Conservation (phyloP, 345 rosid genomes). For the Clausena lansium region DNA sequence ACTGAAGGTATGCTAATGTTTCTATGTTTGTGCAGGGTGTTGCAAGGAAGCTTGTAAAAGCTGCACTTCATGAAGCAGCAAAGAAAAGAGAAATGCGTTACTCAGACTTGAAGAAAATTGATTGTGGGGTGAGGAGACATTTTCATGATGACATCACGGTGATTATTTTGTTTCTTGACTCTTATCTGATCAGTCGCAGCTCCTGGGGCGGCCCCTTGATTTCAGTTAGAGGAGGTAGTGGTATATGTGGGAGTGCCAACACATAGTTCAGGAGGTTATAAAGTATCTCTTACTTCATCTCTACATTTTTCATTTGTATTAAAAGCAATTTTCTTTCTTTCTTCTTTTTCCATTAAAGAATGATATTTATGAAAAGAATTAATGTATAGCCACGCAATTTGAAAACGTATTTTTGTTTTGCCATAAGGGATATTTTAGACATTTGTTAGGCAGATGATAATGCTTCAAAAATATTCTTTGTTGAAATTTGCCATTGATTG, state of each 20-base stretch:
- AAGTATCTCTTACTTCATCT: conserved; percentile 11
- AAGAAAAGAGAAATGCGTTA: conserved; percentile 96
- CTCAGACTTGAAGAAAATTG: conserved; percentile 90
- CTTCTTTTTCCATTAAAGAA: conserved; percentile 9
- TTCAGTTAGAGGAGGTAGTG: conserved; percentile 64
- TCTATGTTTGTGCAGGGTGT: conserved; percentile 50
- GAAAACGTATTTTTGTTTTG: conserved; percentile 17
- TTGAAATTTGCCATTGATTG: conserved; percentile 14
- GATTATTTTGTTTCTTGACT: conserved; percentile 73
- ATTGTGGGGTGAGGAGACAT: conserved; percentile 92
- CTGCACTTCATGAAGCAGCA: conserved; percentile 83
- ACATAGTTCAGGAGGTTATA: conserved; percentile 33
- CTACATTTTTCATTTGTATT: conserved; percentile 22
- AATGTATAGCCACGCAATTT: conserved; percentile 34
- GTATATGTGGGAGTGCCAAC: conserved; percentile 28
- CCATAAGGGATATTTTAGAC: conserved; percentile 12
- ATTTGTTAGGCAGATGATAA: conserved; percentile 10
- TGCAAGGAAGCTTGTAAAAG: conserved; percentile 73
- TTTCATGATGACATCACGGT: conserved; percentile 96
- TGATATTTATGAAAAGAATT: not conserved
- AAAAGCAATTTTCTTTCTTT: conserved; percentile 16
- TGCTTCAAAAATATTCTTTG: not conserved
- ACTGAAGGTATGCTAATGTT: not conserved
- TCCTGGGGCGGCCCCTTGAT: conserved; percentile 41
- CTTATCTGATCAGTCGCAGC: conserved; percentile 48